Evolutionary conservation across 2,329 filamentous ascomycete species (phyloP).

Genomic region (Cercospora zeina): DNA sequence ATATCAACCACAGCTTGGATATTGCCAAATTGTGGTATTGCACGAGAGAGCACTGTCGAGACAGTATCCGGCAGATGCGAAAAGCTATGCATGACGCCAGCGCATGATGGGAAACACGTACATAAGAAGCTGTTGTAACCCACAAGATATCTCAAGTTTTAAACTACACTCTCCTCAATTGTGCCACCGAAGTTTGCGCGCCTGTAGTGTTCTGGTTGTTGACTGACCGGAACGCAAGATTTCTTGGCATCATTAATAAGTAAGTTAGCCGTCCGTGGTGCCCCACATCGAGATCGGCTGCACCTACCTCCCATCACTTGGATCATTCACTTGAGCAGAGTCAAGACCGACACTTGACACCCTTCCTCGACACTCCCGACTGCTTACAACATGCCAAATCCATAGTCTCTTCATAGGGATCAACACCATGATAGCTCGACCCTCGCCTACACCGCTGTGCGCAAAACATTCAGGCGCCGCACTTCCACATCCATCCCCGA

Average conservation of each 20-base stretch:
- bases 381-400: neutral
- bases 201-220: neutral
- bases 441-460: slow-evolving; percentile 3
- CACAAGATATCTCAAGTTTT: neutral
- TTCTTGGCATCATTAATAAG: slow-evolving; percentile 3
- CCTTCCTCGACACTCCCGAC: neutral
- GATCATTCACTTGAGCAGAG: slow-evolving; percentile 6
- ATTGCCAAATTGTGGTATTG: neutral
- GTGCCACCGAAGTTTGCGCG: too few species aligned
- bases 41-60: neutral
- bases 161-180: too few species aligned
- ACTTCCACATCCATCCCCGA: neutral
- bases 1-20: neutral
- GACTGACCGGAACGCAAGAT: neutral
- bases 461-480: slow-evolving; percentile 1
- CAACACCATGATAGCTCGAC: slow-evolving; percentile 9
- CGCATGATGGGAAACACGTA: neutral
- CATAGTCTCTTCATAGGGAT: neutral
- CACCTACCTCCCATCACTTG: slow-evolving; percentile 4
- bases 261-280: neutral
- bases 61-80: neutral
- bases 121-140: slow-evolving; percentile 1
- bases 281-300: slow-evolving; percentile 1
- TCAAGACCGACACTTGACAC: neutral
- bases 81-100: neutral